phyloP scores from a whole-genome alignment of 1,284 basidiomycete genomes.

The Naganishia sp. region DNA sequence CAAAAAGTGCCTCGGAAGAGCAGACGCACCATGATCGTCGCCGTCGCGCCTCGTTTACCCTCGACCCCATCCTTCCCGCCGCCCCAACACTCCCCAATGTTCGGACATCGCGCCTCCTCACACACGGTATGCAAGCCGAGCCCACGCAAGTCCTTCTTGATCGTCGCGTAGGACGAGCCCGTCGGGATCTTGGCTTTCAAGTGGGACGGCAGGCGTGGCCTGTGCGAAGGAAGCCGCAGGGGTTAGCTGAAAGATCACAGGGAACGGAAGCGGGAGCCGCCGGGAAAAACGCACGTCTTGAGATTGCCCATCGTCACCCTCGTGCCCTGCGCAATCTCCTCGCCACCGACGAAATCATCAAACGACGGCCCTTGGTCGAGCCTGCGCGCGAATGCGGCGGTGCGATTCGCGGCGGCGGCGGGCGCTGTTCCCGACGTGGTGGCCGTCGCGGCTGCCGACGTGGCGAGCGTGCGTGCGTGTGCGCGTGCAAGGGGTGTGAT shows the following conservation, averaged over 20 bases:
- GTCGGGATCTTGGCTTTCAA: conserved; percentile 93
- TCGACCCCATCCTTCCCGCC: conserved; percentile 71
- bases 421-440: neutral
- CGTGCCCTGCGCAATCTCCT: conserved; percentile 48
- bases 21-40: conserved; percentile 90
- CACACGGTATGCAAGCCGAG: conserved; percentile 93
- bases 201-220: conserved; percentile 84
- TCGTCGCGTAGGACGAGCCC: conserved; percentile 82
- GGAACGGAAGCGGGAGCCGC: neutral
- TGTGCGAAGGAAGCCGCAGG: conserved; percentile 46
- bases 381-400: conserved; percentile 39
- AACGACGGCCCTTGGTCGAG: conserved; percentile 74
- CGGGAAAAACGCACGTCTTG: conserved; percentile 61
- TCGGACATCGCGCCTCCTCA: conserved; percentile 97
- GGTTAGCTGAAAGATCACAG: conserved; percentile 5
- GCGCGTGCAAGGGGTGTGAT: neutral
- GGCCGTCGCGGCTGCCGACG: neutral
- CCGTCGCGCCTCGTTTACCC: conserved; percentile 82
- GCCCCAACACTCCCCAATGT: conserved; percentile 99
- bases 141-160: conserved; percentile 93
- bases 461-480: conserved; percentile 10
- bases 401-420: neutral
- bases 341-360: conserved; percentile 78
- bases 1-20: neutral
- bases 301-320: conserved; percentile 77